phyloP scores from a whole-genome alignment of 768 basidiomycete species.

The Panus rudis region DNA sequence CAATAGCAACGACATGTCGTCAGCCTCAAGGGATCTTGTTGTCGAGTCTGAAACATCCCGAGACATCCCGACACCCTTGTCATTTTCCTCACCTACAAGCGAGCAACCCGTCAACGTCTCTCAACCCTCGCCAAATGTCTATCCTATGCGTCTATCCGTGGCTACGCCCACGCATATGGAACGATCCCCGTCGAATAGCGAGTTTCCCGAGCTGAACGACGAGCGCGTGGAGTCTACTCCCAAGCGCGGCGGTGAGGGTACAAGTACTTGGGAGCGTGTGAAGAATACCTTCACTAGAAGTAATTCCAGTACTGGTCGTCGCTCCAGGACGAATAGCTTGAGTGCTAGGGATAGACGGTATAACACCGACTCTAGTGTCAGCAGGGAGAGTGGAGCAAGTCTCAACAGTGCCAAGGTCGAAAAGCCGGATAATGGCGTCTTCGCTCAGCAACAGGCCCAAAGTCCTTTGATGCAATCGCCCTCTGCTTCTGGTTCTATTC shows the following conservation, averaged over 20 bases:
- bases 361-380: conserved; percentile 65
- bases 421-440: conserved; percentile 29
- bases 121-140: conserved; percentile 43
- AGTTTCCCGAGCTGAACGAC: conserved; percentile 24
- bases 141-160: conserved; percentile 55
- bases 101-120: conserved; percentile 36
- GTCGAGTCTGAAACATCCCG: conserved; percentile 59
- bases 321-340: conserved; percentile 76
- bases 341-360: conserved; percentile 58
- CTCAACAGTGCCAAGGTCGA: conserved; percentile 56
- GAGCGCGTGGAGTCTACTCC: conserved; percentile 27
- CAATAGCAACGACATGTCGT: too few relatives aligned
- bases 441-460: conserved; percentile 33
- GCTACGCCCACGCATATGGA: conserved; percentile 55
- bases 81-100: conserved; percentile 32
- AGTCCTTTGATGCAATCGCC: conserved; percentile 46
- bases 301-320: conserved; percentile 60
- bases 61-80: conserved; percentile 38
- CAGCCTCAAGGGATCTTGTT: conserved; percentile 49
- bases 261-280: conserved; percentile 67
- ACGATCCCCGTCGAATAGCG: conserved; percentile 41
- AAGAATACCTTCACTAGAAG: conserved; percentile 59
- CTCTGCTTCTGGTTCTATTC: conserved; percentile 56
- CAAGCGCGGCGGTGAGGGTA: conserved; percentile 52
- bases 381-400: conserved; percentile 72